phyloP scores from a whole-genome alignment of 305 asterid genomes.

The Solanum hybrid region DNA sequence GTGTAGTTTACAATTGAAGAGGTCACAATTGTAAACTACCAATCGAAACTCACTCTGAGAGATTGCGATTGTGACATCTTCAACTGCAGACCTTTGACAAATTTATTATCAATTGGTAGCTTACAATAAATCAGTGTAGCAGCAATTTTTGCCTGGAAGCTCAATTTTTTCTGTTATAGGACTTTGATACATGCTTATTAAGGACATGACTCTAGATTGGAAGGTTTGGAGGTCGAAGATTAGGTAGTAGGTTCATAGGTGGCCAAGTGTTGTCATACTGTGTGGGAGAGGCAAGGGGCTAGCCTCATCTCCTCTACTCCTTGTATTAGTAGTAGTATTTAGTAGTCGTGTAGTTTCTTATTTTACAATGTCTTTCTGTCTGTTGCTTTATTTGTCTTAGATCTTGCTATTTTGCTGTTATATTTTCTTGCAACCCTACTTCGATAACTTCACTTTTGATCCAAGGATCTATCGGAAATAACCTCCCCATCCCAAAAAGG shows the following conservation, averaged over 20 bases:
- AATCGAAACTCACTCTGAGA: neutral
- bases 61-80: neutral
- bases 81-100: neutral
- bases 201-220: neutral
- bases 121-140: neutral
- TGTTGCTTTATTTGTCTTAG: neutral
- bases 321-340: neutral
- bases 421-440: neutral
- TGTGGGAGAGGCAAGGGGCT: neutral
- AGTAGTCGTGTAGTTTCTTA: neutral
- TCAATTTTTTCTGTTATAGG: neutral
- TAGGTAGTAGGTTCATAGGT: neutral
- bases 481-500: neutral
- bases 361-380: neutral
- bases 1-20: neutral
- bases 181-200: neutral
- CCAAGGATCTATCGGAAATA: neutral
- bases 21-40: neutral
- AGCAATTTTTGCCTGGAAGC: neutral
- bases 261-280: neutral
- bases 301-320: neutral
- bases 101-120: neutral
- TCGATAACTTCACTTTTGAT: neutral
- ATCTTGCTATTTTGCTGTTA: neutral
- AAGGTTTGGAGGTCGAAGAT: neutral